Evolutionary conservation across 2,329 filamentous ascomycete genomes (phyloP), one percentile per base, ranked within the genome.

Genomic region (Aspergillus chevalieri): DNA sequence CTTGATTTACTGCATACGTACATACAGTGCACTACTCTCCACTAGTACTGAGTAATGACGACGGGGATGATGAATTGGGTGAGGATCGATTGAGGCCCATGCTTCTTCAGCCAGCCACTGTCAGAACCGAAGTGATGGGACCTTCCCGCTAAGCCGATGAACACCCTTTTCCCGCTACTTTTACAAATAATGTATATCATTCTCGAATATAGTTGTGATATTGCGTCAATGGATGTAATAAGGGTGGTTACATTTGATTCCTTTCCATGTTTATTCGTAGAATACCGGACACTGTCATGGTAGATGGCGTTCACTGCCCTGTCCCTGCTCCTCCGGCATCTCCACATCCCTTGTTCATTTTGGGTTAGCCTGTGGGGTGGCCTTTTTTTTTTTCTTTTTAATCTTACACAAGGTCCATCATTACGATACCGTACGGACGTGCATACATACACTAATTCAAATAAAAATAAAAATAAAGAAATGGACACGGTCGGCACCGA

Each of bases 121-220:
- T 41, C 38, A 15, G 38, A 41, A 41, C 38, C 38, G 38, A 41
- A 41, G 38, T 41, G 38, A 41, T 41, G 38, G 38, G 38, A 41
- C 38, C 10, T 41, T 21, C 17, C 15, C 15, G 34, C 34, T n/a
- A 38, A 38, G 34, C 14, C 14, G n/a, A 38, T 2, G 6, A 21
- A 41, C 38, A 17, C 38, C 17, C 12, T 19, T 9, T 17, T n/a
- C 30, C 30, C 30, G 7, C 12, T 38, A 17, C 34, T 15, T 15
- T 7, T 38, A 38, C 34, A 30, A 30, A 30, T 30, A 30, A 30
- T 30, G 26, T 30, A 10, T 30, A 30, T 30, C 5, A 30, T 30
- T 30, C 26, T 30, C 9, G 10, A 30, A 36, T 36, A 17, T n/a
- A 36, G 34, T 41, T 17, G 15, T 41, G 38, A 38, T 41, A 21